A percentile compares a stretch with the other conserved stretches of the same genome.
phyloP scores from a whole-genome alignment of 1,139 yeast genomes.

The Scheffersomyces segobiensis region DNA sequence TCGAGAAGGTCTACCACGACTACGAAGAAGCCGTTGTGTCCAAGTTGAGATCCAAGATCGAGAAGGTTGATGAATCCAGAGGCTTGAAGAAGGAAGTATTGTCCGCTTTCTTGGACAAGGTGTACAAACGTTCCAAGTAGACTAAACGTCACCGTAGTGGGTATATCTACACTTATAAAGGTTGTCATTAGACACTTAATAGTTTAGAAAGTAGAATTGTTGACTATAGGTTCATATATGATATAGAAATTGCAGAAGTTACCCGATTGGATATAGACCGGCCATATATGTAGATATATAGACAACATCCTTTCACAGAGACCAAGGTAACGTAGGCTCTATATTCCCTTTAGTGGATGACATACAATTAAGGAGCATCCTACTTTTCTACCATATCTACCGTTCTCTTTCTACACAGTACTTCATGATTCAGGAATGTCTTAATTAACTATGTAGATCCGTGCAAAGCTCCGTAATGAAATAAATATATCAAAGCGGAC shows the following conservation, averaged over 20 bases:
- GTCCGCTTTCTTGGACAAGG: constrained; percentile 80
- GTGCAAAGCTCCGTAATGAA: not conserved
- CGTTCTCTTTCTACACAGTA: not conserved
- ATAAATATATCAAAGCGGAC: not conserved
- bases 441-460: not conserved
- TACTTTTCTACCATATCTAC: not conserved
- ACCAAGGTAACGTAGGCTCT: not conserved
- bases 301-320: not conserved
- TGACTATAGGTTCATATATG: too few species aligned
- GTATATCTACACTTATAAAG: not conserved
- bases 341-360: not conserved
- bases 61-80: constrained; percentile 77
- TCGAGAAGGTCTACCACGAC: constrained; percentile 68
- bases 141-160: not conserved
- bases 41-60: constrained; percentile 65
- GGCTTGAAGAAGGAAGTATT: constrained; percentile 90
- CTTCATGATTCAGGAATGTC: not conserved
- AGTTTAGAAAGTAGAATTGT: too few species aligned
- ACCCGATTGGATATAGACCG: too few species aligned
- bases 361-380: not conserved
- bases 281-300: not conserved
- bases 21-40: constrained; percentile 81
- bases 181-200: not conserved
- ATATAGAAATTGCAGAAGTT: too few species aligned
- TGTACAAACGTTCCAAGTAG: constrained; percentile 90